Conservation (phyloP, 192 early-diverging fungal species). For the Coemansia sp. region DNA sequence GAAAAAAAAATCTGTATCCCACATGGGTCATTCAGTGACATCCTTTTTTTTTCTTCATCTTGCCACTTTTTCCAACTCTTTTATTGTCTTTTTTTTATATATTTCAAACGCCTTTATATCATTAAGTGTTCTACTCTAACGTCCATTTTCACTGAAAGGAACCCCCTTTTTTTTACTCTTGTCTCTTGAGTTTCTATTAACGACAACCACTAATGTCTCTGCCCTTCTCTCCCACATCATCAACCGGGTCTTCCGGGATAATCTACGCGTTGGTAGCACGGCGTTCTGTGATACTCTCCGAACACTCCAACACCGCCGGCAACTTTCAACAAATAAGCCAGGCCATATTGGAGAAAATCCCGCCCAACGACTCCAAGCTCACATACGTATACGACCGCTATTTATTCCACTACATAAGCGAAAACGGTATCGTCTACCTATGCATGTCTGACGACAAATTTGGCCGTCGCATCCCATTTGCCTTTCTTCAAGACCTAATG, state of each 20-base stretch:
- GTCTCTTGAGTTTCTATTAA: neutral
- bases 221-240: neutral
- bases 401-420: slow-evolving; percentile 88
- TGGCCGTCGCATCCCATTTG: slow-evolving; percentile 82
- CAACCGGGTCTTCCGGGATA: slow-evolving; percentile 57
- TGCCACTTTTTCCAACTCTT: slow-evolving; percentile 2
- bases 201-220: neutral
- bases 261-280: slow-evolving; percentile 82
- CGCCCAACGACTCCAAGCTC: slow-evolving; percentile 87
- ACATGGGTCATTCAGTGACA: neutral
- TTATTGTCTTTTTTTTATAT: neutral
- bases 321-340: slow-evolving; percentile 85
- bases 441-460: slow-evolving; percentile 81
- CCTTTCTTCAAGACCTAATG: slow-evolving; percentile 84
- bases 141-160: neutral
- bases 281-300: slow-evolving; percentile 76
- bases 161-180: neutral
- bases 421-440: slow-evolving; percentile 79
- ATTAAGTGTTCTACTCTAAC: neutral
- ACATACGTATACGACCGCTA: slow-evolving; percentile 94
- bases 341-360: slow-evolving; percentile 86
- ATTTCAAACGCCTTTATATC: neutral
- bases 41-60: neutral
- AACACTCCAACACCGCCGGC: slow-evolving; percentile 78
- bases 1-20: neutral